These are phyloP conservation scores for Hypoxylon intermedium DNA, from an alignment of 495 filamentous ascomycete species.

Conservation along the genomic window DNA sequence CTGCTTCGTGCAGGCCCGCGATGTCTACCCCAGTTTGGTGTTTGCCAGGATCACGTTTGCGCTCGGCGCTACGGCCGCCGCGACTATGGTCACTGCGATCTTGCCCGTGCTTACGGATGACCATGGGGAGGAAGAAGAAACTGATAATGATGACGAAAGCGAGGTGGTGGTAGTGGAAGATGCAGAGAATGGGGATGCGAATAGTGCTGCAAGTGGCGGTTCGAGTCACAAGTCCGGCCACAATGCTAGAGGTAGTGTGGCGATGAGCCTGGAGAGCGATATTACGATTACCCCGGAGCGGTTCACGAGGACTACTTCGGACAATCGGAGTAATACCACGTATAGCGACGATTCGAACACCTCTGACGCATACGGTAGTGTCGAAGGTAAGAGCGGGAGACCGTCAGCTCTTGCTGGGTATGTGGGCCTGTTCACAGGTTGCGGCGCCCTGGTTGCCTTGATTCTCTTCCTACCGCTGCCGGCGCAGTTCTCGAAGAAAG, in stretches of 20 bases:
- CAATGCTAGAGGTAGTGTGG: conserved; percentile 47
- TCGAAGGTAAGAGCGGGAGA: conserved; percentile 36
- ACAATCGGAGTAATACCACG: conserved; percentile 14
- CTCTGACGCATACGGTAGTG: conserved; percentile 21
- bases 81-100: conserved; percentile 97
- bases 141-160: conserved; percentile 20
- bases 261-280: conserved; percentile 66
- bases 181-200: conserved; percentile 12
- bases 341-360: conserved; percentile 13
- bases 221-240: conserved; percentile 29
- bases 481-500: conserved; percentile 70
- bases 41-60: conserved; percentile 88
- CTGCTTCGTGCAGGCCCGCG: conserved; percentile 81
- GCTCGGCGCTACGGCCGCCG: conserved; percentile 83
- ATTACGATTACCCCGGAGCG: conserved; percentile 67
- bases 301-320: conserved; percentile 44
- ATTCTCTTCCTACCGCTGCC: conserved; percentile 85
- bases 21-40: conserved; percentile 89
- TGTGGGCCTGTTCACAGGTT: conserved; percentile 90
- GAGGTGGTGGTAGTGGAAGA: conserved; percentile 20
- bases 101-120: conserved; percentile 81
- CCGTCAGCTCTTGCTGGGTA: conserved; percentile 78
- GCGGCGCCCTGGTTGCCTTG: conserved; percentile 86
- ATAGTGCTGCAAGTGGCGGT: conserved; percentile 3
- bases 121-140: conserved; percentile 12